A percentile compares a stretch with the other conserved stretches of the same genome.
Conservation (phyloP, 2,329 filamentous ascomycete genomes). For the Penicillium italicum region DNA sequence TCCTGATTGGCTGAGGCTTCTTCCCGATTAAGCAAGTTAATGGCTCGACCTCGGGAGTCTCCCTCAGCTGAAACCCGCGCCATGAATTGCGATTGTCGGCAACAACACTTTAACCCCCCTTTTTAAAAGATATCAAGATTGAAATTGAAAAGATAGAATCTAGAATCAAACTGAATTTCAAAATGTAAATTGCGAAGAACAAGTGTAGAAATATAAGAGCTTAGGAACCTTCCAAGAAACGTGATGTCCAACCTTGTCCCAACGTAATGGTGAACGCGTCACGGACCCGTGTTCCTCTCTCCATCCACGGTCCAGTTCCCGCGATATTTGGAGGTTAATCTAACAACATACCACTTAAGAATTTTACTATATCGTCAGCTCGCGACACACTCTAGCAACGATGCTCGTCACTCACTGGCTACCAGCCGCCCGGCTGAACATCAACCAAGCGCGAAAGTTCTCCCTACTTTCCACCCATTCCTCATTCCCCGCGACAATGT, state of each 20-base stretch:
- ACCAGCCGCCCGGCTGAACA: constrained; percentile 4
- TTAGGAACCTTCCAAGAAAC: too few species aligned
- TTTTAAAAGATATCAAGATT: too few species aligned
- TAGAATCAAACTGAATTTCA: too few species aligned
- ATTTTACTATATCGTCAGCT: not conserved
- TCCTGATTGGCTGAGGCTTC: too few species aligned
- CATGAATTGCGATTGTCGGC: too few species aligned
- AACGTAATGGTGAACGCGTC: not conserved
- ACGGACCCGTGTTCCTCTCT: not conserved
- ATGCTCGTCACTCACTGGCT: constrained; percentile 3
- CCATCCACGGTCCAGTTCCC: not conserved
- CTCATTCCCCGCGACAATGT: constrained; percentile 8
- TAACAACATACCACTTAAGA: not conserved
- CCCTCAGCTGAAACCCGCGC: too few species aligned
- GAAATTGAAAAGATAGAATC: too few species aligned
- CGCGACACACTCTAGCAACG: not conserved
- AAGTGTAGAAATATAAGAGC: too few species aligned
- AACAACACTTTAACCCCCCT: too few species aligned
- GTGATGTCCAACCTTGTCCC: not conserved
- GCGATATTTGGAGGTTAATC: not conserved
- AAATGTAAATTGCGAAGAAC: too few species aligned
- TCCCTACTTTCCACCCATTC: constrained; percentile 5
- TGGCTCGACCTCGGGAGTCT: too few species aligned
- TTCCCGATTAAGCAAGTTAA: too few species aligned
- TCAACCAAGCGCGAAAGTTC: not conserved